Evolutionary conservation across 345 rosid genomes (phyloP), one percentile per base, ranked within the genome.

Genomic region (Moricandia arvensis): DNA sequence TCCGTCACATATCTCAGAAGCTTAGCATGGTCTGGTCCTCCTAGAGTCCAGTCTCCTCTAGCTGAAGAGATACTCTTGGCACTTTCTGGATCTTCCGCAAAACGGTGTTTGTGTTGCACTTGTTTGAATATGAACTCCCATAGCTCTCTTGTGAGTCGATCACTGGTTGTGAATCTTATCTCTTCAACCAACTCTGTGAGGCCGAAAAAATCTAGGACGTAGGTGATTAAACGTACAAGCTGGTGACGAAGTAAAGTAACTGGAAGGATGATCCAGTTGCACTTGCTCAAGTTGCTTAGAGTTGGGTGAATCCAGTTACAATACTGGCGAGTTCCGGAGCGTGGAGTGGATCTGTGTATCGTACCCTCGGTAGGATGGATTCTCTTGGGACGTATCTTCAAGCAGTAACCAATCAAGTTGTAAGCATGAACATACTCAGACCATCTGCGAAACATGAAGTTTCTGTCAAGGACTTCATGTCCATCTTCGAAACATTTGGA

Each of bases 81-180:
- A 3, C 76, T 80, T 57, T 84, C 84, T 11, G 69, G 79, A 37
- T 87, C 86, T 7, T 85, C 83, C 4, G 87, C 86, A 0, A 82
- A 53, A 0, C 4, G 8, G 8, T 87, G 79, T 80, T 88, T 90
- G 1, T 53, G 6, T 67, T 58, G 7, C 74, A 87, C 77, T 68
- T 90, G 84, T 0, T 8, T 1, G 62, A 87, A 86, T 55, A 90
- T 88, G 38, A 84, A 82, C 9, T 71, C 49, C 91, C 93, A 88
- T 29, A 88, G 83, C 51, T 86, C 79, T 68, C 2, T 67, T 2
- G 81, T 79, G 78, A 90, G 79, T 7, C 83, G 83, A 37, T 83
- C 84, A 11, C 54, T 75, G 2, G 67, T 75, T 8, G 83, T 80
- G 59, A 76, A 85, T 33, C 47, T 62, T 37, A 79, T 63, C 76